A percentile compares a stretch with the other conserved stretches of the same genome.
Evolutionary conservation across 192 early-diverging fungal species (phyloP).

Genomic region (Backusella macrospora): DNA sequence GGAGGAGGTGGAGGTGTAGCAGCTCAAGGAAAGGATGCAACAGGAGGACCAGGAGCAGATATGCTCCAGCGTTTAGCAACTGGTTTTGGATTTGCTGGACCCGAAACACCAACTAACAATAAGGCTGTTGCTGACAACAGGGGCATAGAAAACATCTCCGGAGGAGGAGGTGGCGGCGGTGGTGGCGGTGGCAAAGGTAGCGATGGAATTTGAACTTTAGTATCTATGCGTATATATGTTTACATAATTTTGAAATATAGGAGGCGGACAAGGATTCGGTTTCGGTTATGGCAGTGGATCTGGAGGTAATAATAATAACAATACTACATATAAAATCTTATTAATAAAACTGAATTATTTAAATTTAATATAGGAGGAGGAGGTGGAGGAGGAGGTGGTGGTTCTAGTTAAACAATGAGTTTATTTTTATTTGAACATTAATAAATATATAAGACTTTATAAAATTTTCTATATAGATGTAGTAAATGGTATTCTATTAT

Average conservation of each 20-base stretch:
- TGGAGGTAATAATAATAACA: neutral
- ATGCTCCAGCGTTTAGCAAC: slow-evolving; percentile 1
- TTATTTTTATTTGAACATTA: too few species aligned
- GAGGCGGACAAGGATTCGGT: neutral
- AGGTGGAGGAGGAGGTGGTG: neutral
- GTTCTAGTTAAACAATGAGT: neutral
- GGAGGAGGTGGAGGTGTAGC: neutral
- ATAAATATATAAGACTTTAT: too few species aligned
- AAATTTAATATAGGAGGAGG: neutral
- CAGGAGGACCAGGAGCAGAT: neutral
- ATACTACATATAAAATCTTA: neutral
- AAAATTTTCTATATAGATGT: too few species aligned
- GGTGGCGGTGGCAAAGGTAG: neutral
- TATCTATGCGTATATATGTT: neutral
- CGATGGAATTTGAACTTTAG: neutral
- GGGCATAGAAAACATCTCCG: neutral
- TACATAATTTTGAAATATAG: neutral
- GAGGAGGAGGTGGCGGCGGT: neutral
- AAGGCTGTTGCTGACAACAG: neutral
- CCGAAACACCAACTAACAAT: neutral
- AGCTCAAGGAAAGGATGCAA: neutral
- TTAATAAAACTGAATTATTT: neutral
- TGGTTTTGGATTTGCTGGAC: neutral
- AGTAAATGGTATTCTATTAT: neutral
- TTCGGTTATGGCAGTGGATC: neutral